Evolutionary conservation across 2,329 filamentous ascomycete species (phyloP), one percentile per base, ranked within the genome.

Genomic region (Chaetomiaceae sp.): DNA sequence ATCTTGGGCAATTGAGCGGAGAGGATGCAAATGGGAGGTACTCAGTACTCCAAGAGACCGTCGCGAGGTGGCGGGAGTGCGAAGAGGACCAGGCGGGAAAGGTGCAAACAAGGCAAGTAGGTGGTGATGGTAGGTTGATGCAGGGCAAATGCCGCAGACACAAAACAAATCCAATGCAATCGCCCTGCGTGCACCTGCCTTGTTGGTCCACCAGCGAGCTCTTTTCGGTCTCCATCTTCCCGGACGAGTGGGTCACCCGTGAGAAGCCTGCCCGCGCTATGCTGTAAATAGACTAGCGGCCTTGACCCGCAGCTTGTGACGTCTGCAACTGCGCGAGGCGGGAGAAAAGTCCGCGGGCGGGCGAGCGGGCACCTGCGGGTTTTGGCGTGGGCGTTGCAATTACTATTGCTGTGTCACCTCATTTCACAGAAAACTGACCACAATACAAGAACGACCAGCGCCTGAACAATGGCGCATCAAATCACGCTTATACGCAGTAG

Each of bases 1-100:
- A 83, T 83, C 60, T 65, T 78, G 68, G 40, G 49, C 47, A 59
- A 61, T 64, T 59, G 56, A 49, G 48, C 36, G 25, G 50, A 44
- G 55, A 49, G 49, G 40, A 42, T 18, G 44, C 21, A 23, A 25
- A 45, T 37, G 38, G 34, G 13, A 30, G 40, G 21, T 29, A 14
- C 25, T 58, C 52, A n/a, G n/a, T n/a, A n/a, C n/a, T n/a, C n/a
- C n/a, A 42, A 51, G 29, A 47, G 27, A n/a, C 34, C 16, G 40
- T 44, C 9, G 5, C 45, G 38, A 36, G 29, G 48, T 47, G 37
- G 33, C 51, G 51, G 32, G 50, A 20, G 51, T 25, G 45, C 23
- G 42, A 53, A 29, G 33, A 44, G 18, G 34, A 27, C 45, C 33
- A 45, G 30, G 57, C 44, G 23, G 34, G 43, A 53, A 40, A 45